These are phyloP conservation scores for Yamadazyma phyllophila DNA, from an alignment of 805 yeast genomes.

Conservation along the genomic window DNA sequence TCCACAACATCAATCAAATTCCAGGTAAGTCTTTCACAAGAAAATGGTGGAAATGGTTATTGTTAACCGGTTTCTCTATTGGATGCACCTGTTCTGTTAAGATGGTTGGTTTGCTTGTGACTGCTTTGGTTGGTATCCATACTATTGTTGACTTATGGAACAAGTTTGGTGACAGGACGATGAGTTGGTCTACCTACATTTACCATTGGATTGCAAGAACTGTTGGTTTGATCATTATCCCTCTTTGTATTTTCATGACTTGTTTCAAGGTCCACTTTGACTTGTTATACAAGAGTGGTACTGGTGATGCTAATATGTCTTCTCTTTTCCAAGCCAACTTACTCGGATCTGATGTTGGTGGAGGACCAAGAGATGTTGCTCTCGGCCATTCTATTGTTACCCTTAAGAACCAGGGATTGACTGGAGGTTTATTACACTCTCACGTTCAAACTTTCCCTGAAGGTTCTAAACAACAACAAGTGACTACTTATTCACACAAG, in stretches of 20 bases:
- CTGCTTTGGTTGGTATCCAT: conserved; percentile 84
- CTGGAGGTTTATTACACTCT: conserved; percentile 47
- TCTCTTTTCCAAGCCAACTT: conserved; percentile 80
- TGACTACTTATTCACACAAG: conserved; percentile 46
- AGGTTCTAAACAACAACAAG: conserved; percentile 48
- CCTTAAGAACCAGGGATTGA: conserved; percentile 41
- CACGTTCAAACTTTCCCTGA: conserved; percentile 47
- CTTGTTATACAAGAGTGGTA: conserved; percentile 67
- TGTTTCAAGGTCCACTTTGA: conserved; percentile 77
- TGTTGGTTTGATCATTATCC: conserved; percentile 61
- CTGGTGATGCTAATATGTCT: conserved; percentile 80
- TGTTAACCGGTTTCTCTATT: conserved; percentile 77
- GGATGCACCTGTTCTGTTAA: conserved; percentile 93
- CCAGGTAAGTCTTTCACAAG: conserved; percentile 50
- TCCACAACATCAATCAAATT: conserved; percentile 56
- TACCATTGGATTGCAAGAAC: conserved; percentile 69
- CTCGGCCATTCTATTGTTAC: conserved; percentile 47
- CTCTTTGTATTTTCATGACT: conserved; percentile 58
- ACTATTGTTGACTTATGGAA: conserved; percentile 87
- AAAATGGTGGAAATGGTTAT: conserved; percentile 93
- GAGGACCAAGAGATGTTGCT: conserved; percentile 66
- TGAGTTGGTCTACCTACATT: conserved; percentile 49
- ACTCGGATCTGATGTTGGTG: conserved; percentile 59
- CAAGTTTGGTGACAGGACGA: conserved; percentile 65
- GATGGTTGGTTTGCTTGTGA: conserved; percentile 94